A percentile compares a stretch with the other conserved stretches of the same genome.
These are phyloP conservation scores for Sphagnurus paluster DNA, from an alignment of 1,284 basidiomycete genomes.

Conservation along the genomic window DNA sequence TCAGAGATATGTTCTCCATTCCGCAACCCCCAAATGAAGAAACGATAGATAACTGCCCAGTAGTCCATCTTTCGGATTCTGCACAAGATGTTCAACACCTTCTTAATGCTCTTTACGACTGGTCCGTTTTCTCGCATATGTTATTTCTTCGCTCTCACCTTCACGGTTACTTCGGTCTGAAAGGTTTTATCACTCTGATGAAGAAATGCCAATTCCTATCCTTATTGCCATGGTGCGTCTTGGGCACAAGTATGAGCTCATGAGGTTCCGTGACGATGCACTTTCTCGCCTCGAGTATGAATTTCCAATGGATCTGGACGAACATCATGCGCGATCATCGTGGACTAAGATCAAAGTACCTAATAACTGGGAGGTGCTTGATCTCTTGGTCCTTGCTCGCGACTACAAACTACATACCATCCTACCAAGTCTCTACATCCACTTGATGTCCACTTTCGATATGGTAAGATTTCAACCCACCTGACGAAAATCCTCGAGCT, in stretches of 20 bases:
- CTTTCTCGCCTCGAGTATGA: not conserved
- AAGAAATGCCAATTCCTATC: constrained; percentile 7
- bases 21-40: constrained; percentile 16
- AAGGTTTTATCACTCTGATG: constrained; percentile 8
- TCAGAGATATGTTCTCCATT: constrained; percentile 22
- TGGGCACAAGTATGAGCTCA: constrained; percentile 21
- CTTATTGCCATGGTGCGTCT: constrained; percentile 22
- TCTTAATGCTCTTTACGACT: not conserved
- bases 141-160: not conserved
- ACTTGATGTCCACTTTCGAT: not conserved
- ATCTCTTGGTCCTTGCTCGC: not conserved
- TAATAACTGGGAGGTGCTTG: not conserved
- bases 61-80: constrained; percentile 22
- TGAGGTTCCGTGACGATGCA: constrained; percentile 8
- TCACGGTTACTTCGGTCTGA: not conserved
- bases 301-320: not conserved
- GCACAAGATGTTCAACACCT: constrained; percentile 19
- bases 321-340: not conserved
- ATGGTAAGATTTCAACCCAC: not conserved
- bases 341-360: not conserved
- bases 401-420: not conserved
- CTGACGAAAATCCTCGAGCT: too few species aligned
- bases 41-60: constrained; percentile 20
- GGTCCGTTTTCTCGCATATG: not conserved
- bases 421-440: not conserved